A percentile compares a stretch with the other conserved stretches of the same genome.
These are phyloP conservation scores for Mrakia frigida DNA, from an alignment of 768 basidiomycete species.

Conservation along the genomic window DNA sequence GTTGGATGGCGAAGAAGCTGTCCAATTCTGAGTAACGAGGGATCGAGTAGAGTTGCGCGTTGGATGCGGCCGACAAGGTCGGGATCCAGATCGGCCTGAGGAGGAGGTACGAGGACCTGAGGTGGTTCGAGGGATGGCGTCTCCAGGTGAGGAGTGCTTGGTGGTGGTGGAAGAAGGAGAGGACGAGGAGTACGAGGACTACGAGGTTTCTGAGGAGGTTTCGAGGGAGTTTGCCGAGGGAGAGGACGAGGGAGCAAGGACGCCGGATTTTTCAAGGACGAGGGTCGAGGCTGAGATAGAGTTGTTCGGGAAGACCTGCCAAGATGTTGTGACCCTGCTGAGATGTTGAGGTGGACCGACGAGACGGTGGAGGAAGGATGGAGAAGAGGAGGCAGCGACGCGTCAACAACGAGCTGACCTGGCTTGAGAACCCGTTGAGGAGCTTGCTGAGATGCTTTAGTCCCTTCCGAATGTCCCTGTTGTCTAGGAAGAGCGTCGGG, in stretches of 20 bases:
- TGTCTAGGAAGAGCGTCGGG: slow-evolving; percentile 14
- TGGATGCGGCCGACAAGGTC: slow-evolving; percentile 7
- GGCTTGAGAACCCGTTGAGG: slow-evolving; percentile 14
- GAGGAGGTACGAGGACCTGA: background rate
- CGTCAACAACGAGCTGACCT: background rate
- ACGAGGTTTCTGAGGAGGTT: too few relatives aligned
- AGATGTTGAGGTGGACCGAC: background rate
- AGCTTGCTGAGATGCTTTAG: slow-evolving; percentile 16
- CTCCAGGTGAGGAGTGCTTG: too few relatives aligned
- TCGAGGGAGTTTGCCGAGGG: too few relatives aligned
- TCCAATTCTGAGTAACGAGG: background rate
- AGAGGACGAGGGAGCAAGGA: too few relatives aligned
- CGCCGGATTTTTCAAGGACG: too few relatives aligned
- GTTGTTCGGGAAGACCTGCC: too few relatives aligned
- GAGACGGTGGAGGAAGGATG: background rate
- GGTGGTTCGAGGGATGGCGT: background rate
- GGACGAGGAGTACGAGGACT: too few relatives aligned
- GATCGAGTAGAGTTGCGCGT: slow-evolving; percentile 1
- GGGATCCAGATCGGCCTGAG: background rate
- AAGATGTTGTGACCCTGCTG: background rate
- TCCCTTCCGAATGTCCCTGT: slow-evolving; percentile 11
- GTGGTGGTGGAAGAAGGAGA: too few relatives aligned
- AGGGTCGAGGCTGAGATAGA: too few relatives aligned
- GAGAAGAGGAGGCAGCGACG: background rate
- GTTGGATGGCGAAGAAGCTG: background rate